phyloP scores from a whole-genome alignment of 2,329 filamentous ascomycete genomes.

The Penicillium sp. region DNA sequence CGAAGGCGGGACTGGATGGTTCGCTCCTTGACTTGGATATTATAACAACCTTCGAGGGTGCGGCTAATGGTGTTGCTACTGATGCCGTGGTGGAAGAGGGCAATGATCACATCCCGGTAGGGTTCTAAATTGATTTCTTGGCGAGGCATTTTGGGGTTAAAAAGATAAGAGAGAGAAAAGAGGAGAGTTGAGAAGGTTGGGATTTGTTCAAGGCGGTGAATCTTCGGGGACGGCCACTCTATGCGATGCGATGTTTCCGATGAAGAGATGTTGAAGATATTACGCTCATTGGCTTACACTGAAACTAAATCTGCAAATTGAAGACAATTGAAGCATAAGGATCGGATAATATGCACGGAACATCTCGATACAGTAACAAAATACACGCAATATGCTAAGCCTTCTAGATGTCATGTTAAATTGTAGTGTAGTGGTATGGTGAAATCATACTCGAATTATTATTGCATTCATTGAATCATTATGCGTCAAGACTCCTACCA shows the following conservation, averaged over 20 bases:
- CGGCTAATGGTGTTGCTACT: slow-evolving; percentile 25
- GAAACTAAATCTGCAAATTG: neutral
- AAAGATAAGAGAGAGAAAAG: neutral
- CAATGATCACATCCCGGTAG: slow-evolving; percentile 24
- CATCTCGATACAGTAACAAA: neutral
- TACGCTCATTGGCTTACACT: neutral
- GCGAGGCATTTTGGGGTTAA: slow-evolving; percentile 18
- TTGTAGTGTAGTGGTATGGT: neutral
- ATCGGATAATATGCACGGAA: no score
- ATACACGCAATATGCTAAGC: neutral
- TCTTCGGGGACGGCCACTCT: slow-evolving; percentile 2
- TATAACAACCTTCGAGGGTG: slow-evolving; percentile 21
- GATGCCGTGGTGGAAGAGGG: slow-evolving; percentile 22
- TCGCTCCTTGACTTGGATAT: slow-evolving; percentile 25
- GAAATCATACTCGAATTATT: slow-evolving; percentile 2
- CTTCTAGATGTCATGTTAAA: neutral
- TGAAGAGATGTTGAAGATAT: neutral
- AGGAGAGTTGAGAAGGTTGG: neutral
- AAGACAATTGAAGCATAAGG: no score
- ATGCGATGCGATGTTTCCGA: neutral
- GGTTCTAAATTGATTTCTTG: slow-evolving; percentile 27
- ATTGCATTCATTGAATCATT: slow-evolving; percentile 7
- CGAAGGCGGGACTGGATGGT: slow-evolving; percentile 27
- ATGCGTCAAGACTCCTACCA: neutral
- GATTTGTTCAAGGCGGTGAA: slow-evolving; percentile 20